Evolutionary conservation across 1,284 basidiomycete genomes (phyloP).

Genomic region (Marasmius oreades): DNA sequence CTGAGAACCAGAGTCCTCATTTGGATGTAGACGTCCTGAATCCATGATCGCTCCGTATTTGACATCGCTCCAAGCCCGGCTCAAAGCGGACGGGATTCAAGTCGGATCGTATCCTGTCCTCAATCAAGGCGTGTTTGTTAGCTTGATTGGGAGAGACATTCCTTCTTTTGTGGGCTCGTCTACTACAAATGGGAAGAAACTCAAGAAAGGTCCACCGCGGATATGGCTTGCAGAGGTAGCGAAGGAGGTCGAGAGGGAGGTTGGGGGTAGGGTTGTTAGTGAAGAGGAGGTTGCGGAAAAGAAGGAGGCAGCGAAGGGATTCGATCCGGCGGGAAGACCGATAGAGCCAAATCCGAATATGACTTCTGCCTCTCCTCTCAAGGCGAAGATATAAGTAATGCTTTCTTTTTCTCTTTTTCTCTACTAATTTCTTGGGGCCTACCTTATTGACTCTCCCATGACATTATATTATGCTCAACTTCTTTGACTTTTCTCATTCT

Average conservation of each 20-base stretch:
- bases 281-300: constrained; percentile 54
- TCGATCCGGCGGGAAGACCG: constrained; percentile 3
- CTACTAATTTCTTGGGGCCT: not conserved
- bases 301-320: constrained; percentile 25
- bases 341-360: not conserved
- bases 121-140: constrained; percentile 60
- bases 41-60: constrained; percentile 89
- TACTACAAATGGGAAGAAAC: not conserved
- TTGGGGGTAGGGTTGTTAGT: constrained; percentile 54
- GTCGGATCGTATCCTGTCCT: constrained; percentile 81
- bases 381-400: not conserved
- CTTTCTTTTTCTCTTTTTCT: not conserved
- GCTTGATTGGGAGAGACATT: constrained; percentile 64
- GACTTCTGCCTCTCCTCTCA: not conserved
- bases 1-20: too few relatives aligned
- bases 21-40: constrained; percentile 65
- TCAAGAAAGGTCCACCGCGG: constrained; percentile 35
- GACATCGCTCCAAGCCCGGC: constrained; percentile 70
- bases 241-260: constrained; percentile 60
- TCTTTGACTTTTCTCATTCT: not conserved
- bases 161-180: not conserved
- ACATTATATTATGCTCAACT: too few relatives aligned
- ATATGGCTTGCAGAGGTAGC: constrained; percentile 50
- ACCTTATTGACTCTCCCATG: not conserved
- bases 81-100: constrained; percentile 75